A percentile compares a stretch with the other conserved stretches of the same genome.
Conservation (phyloP, 768 basidiomycete genomes). For the Hypholoma fasciculare region DNA sequence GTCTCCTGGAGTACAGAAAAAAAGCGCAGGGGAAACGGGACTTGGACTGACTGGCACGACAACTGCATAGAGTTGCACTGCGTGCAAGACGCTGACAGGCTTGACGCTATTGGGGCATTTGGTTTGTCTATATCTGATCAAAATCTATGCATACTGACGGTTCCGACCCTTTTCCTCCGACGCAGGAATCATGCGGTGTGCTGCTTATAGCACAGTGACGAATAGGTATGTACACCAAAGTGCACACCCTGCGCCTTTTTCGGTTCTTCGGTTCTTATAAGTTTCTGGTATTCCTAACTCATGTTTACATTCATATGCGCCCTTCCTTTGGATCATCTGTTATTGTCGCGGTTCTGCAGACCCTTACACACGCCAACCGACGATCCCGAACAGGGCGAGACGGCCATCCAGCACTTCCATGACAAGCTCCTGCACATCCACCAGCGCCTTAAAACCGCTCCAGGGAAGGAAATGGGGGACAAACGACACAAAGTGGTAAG, state of each 20-base stretch:
- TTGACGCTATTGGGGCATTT: conserved; percentile 83
- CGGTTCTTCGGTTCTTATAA: conserved; percentile 1
- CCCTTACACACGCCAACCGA: conserved; percentile 48
- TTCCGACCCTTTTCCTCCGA: conserved; percentile 1
- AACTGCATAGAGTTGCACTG: conserved; percentile 76
- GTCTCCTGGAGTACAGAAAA: conserved; percentile 89
- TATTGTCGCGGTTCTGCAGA: conserved; percentile 21
- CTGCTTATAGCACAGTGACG: conserved; percentile 58
- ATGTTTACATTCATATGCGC: conserved; percentile 2
- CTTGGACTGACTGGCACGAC: conserved; percentile 68
- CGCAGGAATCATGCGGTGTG: conserved; percentile 65
- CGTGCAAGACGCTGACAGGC: conserved; percentile 77
- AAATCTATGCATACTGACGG: conserved; percentile 7
- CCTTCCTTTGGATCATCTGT: conserved; percentile 7
- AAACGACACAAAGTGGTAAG: conserved; percentile 71
- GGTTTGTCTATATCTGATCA: conserved; percentile 41
- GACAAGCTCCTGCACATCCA: conserved; percentile 81
- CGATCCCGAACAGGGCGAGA: conserved; percentile 41
- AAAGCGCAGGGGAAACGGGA: conserved; percentile 51
- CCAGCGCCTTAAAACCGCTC: conserved; percentile 74
- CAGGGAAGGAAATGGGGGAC: conserved; percentile 66
- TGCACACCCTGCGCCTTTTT: background rate
- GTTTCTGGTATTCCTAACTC: conserved; percentile 4
- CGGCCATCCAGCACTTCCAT: conserved; percentile 81
- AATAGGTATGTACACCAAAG: conserved; percentile 39